These are phyloP conservation scores for Lophiostoma macrostomum DNA, from an alignment of 495 filamentous ascomycete species.

Conservation along the genomic window DNA sequence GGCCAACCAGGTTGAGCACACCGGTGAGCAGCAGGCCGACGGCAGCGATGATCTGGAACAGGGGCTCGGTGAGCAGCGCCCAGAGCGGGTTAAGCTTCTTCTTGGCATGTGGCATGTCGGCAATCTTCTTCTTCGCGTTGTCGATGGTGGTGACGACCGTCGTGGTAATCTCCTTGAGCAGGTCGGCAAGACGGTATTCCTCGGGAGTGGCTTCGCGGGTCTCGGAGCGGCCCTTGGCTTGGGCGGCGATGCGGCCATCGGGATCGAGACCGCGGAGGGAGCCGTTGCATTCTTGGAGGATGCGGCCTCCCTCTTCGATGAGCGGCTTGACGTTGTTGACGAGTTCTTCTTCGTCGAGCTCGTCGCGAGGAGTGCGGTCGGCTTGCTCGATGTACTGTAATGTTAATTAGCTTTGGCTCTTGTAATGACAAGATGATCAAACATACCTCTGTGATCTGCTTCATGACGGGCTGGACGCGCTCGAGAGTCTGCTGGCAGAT, in stretches of 20 bases:
- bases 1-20: slow-evolving; percentile 78
- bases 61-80: slow-evolving; percentile 75
- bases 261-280: slow-evolving; percentile 88
- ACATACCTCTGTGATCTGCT: slow-evolving; percentile 79
- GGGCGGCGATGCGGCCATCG: slow-evolving; percentile 78
- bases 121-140: slow-evolving; percentile 76
- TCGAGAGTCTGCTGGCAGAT: slow-evolving; percentile 80
- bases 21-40: slow-evolving; percentile 81
- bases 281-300: slow-evolving; percentile 85
- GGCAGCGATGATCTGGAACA: slow-evolving; percentile 90
- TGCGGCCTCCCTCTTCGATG: slow-evolving; percentile 77
- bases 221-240: slow-evolving; percentile 77
- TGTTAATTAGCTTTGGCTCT: slow-evolving; percentile 19
- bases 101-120: slow-evolving; percentile 90
- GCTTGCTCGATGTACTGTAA: slow-evolving; percentile 71
- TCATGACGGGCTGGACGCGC: slow-evolving; percentile 77
- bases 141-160: slow-evolving; percentile 75
- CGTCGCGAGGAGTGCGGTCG: slow-evolving; percentile 79
- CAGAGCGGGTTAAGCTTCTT: slow-evolving; percentile 89
- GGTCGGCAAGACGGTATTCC: slow-evolving; percentile 79
- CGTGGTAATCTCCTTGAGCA: slow-evolving; percentile 70
- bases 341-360: slow-evolving; percentile 85
- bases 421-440: slow-evolving; percentile 5
- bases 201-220: slow-evolving; percentile 81
- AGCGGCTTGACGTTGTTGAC: slow-evolving; percentile 82